Evolutionary conservation across 1,284 basidiomycete genomes (phyloP), one percentile per base, ranked within the genome.

Genomic region (Cystobasidiaceae sp.): DNA sequence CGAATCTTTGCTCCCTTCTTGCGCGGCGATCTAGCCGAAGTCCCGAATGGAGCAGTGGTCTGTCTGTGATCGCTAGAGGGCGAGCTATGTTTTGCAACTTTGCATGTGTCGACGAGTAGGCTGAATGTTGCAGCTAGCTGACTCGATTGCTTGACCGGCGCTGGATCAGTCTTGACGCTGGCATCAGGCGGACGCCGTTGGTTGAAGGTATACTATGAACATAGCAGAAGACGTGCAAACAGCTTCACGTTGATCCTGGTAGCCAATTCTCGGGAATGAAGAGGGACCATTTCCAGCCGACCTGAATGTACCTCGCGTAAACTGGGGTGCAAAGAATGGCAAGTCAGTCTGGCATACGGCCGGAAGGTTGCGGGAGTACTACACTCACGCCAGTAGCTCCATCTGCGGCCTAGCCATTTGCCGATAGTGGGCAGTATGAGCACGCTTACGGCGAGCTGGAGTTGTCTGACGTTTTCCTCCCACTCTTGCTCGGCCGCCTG

Each of bases 361-460:
- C 9, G 39, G 37, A 11, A 32, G 39, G 11, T n/a, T 9, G 46
- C 23, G n/a, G 32, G 19, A 13, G 13, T 17, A 21, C 19, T 5
- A 5, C 4, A 56, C 51, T 41, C 43, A 64, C 61, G 43, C 8
- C n/a, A 39, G 30, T 64, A 64, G 13, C 32, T 30, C 61, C 61
- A 64, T 56, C 43, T 55, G 23, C 61, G 43, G 21, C 61, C 61
- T 64, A 64, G 33, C 52, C 52, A 64, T 34, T 64, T 64, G 19
- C 61, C 61, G 21, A 64, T 37, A 23, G 61, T 55, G 9, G 61
- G 61, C 32, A 64, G 21, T 9, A 64, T 56, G 41, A 64, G 61
- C 13, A 64, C 61, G 39, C 28, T 46, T 9, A 64, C 61, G 17
- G 61, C 61, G 4, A 64, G 33, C 33, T 64, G 61, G 13, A 64